These are phyloP conservation scores for Francoa sonchifolia DNA, from an alignment of 441 rosid genomes.

Conservation along the genomic window DNA sequence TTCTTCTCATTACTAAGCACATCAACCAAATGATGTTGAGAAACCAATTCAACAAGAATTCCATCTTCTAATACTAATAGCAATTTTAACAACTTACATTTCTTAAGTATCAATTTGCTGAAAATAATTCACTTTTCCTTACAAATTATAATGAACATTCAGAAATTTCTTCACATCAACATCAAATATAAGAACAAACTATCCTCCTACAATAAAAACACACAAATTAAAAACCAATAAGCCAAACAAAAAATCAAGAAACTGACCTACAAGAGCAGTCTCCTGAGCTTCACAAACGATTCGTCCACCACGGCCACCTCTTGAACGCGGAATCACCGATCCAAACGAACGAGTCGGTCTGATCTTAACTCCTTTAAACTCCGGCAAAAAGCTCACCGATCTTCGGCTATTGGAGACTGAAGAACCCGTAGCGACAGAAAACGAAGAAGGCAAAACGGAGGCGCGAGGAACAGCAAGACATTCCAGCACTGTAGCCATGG, in stretches of 20 bases:
- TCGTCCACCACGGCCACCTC: slow-evolving; percentile 19
- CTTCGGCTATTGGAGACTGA: slow-evolving; percentile 5
- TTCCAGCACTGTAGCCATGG: slow-evolving; percentile 53
- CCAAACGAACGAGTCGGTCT: slow-evolving; percentile 9
- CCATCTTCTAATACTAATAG: too few relatives aligned
- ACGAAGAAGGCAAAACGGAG: slow-evolving; percentile 12
- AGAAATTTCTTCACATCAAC: too few relatives aligned
- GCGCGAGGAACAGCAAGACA: slow-evolving; percentile 28
- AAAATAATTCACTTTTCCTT: too few relatives aligned
- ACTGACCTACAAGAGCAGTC: slow-evolving; percentile 53
- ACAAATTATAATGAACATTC: too few relatives aligned
- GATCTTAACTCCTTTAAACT: not conserved
- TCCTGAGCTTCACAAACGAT: slow-evolving; percentile 64
- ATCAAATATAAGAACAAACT: not conserved
- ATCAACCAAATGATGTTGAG: too few relatives aligned
- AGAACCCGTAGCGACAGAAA: slow-evolving; percentile 4
- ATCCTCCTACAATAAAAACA: not conserved
- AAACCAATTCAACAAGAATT: too few relatives aligned
- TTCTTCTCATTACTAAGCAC: too few relatives aligned
- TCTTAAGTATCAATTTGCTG: too few relatives aligned
- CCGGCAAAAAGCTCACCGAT: slow-evolving; percentile 1
- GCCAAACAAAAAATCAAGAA: not conserved
- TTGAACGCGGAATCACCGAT: slow-evolving; percentile 15
- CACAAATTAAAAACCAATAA: not conserved
- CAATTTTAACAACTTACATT: too few relatives aligned